Evolutionary conservation across 306 rosid genomes (phyloP), one percentile per base, ranked within the genome.

Genomic region (Prunus dulcis): DNA sequence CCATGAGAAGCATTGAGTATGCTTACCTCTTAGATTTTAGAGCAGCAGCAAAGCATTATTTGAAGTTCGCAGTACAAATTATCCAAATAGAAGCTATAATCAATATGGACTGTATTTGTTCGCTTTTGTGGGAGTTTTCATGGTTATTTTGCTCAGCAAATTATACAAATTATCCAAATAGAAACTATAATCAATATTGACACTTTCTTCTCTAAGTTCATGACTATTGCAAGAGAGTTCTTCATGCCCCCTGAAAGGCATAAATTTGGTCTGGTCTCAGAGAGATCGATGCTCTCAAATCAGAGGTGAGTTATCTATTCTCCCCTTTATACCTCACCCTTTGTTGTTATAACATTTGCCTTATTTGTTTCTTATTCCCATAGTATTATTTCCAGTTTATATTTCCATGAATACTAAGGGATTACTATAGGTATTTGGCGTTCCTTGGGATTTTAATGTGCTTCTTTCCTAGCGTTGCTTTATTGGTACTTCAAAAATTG

Each of bases 261-360:
- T 74, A 87, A 90, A 63, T 88, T 84, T 86, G 97, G 96, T 62
- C 61, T 91, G 77, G 89, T 93, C 82, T 86, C 84, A 45, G 83
- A 88, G 61, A 85, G 89, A 83, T 86, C 88, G 12, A 82, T 93
- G 88, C 93, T 93, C 81, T 88, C 96, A 63, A 81, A 91, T 78
- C 71, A 73, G 96, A 93, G 98, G 98, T 93, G 38, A 84, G 81
- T 78, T 73, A 69, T 75, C 53, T 49, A 49, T 12, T 45, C 3
- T 45, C 2, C 49, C 12, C 46, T 17, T 55, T 12, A 2, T 4
- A 45, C 45, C 28, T 73, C 13, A 27, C 0, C 52, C 11, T 25
- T 23, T 73, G 18, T 23, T 23, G 14, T 50, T 62, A 28, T 28
- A 64, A 64, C 2, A n/a, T 47, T 27, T 13, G 28, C 38, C 27